A percentile compares a stretch with the other conserved stretches of the same genome.
Evolutionary conservation across 345 rosid species (phyloP).

Genomic region (Arabis alpina): DNA sequence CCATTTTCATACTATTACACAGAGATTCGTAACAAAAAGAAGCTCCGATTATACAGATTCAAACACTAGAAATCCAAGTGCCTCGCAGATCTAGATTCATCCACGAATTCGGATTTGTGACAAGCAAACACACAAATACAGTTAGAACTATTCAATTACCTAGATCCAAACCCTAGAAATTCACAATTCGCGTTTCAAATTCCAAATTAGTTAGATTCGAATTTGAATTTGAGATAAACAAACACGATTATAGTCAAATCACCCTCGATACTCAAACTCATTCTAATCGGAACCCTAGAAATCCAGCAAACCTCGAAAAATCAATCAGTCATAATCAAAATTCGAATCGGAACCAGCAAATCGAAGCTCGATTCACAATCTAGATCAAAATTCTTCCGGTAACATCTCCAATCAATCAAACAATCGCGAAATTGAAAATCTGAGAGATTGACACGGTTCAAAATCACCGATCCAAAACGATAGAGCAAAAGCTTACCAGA

Average conservation of each 20-base stretch:
- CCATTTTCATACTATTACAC: neutral
- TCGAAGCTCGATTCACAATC: neutral
- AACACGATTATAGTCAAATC: neutral
- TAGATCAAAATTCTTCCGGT: neutral
- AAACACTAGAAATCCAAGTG: conserved; percentile 19
- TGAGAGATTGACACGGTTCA: neutral
- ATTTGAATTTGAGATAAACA: neutral
- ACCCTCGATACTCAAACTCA: neutral
- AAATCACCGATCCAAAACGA: conserved; percentile 1
- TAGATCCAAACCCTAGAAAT: conserved; percentile 23
- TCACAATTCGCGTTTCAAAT: conserved; percentile 2
- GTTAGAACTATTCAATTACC: neutral
- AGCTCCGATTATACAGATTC: neutral
- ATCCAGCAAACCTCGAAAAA: neutral
- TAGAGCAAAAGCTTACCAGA: neutral
- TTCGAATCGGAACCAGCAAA: neutral
- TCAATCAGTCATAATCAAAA: neutral
- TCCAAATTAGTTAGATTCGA: neutral
- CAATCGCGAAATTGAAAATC: neutral
- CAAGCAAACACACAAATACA: too few relatives aligned
- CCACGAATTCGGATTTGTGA: too few relatives aligned
- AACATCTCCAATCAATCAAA: conserved; percentile 2
- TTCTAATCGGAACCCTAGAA: conserved; percentile 38
- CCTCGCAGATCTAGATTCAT: conserved; percentile 12
- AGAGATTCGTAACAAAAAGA: conserved; percentile 10